Evolutionary conservation across 345 rosid species (phyloP), one percentile per base, ranked within the genome.

Genomic region (Citrus maxima): DNA sequence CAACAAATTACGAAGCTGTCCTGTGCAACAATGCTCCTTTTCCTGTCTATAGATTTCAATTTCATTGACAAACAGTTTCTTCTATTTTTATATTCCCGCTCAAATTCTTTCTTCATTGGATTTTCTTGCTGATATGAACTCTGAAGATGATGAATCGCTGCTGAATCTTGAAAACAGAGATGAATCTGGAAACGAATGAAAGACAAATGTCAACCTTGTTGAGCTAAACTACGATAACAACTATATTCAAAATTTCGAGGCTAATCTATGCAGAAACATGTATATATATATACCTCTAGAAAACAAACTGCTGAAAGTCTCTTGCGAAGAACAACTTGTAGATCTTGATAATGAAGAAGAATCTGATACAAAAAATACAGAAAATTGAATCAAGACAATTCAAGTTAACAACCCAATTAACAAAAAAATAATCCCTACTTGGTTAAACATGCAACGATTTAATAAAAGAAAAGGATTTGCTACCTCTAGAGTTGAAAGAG

Each of bases 401-500:
- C 49, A 21, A 66, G 4, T 18, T 7, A 35, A 34, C 46, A 34
- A 35, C 40, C 70, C 49, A 35, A 35, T 66, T 22, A n/a, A 22
- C 42, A 64, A 64, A 64, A 16, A 65, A 18, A 35, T 35, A 18
- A 65, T n/a, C n/a, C n/a, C n/a, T n/a, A 3, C 16, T 22, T 35
- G 70, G 21, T 66, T 64, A 66, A 34, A 42, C 0, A 27, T 25
- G 24, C n/a, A 25, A 51, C 5, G 40, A 18, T 0, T 9, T 35
- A 67, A 67, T 73, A 30, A 19, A 13, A 38, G 9, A 28, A 32
- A 49, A 3, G 3, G 51, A 3, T 42, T 55, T 32, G 5, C 0
- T 79, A 87, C 92, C 90, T 82, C 86, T 82, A 0, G 88, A 85
- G 27, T 87, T 88, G 79, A 92, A 92, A 25, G 99, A 97, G 72